These are phyloP conservation scores for Saccharomycopsis fodiens DNA, from an alignment of 805 yeast species.

Conservation along the genomic window DNA sequence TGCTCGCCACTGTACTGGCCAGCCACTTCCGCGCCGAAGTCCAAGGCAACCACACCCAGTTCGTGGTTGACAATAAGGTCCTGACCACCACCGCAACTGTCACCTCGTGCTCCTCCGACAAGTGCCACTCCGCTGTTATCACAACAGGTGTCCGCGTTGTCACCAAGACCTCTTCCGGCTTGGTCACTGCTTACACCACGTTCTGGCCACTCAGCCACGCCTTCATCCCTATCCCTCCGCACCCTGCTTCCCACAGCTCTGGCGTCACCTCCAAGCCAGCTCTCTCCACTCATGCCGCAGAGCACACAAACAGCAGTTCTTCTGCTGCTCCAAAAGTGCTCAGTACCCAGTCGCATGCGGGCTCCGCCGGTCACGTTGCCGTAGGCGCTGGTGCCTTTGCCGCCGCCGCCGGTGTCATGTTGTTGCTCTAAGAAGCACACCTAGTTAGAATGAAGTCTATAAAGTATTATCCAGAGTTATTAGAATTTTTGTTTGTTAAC, in stretches of 20 bases:
- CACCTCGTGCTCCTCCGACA: neutral
- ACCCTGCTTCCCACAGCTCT: neutral
- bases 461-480: too few relatives aligned
- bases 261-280: too few relatives aligned
- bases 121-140: neutral
- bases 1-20: neutral
- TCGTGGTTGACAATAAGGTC: neutral
- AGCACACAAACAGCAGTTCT: too few relatives aligned
- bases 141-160: constrained; percentile 6
- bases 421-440: too few relatives aligned
- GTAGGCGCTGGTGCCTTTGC: neutral
- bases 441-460: too few relatives aligned
- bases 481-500: too few relatives aligned
- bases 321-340: neutral
- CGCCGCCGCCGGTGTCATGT: neutral
- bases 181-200: constrained; percentile 23
- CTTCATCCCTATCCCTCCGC: neutral
- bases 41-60: neutral
- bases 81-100: neutral
- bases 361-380: neutral
- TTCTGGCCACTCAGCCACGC: constrained; percentile 23
- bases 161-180: constrained; percentile 5
- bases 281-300: too few relatives aligned
- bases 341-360: neutral
- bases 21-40: neutral